Base-by-base conservation (phyloP, 305 asterid species). In the Coffea humblotiana region DNA sequence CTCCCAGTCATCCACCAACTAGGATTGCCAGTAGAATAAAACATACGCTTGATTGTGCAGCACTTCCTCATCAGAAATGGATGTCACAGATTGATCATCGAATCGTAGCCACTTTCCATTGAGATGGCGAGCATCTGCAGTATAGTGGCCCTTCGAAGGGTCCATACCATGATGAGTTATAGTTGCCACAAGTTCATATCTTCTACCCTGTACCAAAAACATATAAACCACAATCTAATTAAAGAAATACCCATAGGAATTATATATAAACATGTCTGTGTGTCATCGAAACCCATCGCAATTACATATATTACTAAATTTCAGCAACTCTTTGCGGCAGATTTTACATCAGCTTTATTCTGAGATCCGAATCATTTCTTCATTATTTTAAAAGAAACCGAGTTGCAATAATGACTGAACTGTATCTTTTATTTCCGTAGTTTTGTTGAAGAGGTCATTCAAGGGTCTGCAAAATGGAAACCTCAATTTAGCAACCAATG, bases 101-200 rank as follows among this genome's bases (percentile, higher is more conserved):
- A 90, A 92, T 27, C 89, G 97, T 81, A 93, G 86, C 98, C 98
- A 93, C 69, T 86, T 82, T 77, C 97, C 96, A 79, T 81, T 90
- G 75, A 93, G 90, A 75, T 88, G 97, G 21, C 89, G 94, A 27
- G 97, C 93, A 81, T 92, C 98, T 4, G 94, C 93, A 19, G 98
- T 93, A 80, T 93, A 93, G 78, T 93, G 97, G 56, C 98, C 98
- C 87, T 87, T 92, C n/a, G 90, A 92, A 65, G 97, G 95, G 76
- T 92, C 98, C 82, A 86, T 79, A 74, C 98, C 98, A 74, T 93
- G 98, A 84, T 93, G 97, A 76, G 94, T 92, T 73, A 93, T 89
- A 40, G 97, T 90, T 25, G 96, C 98, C 49, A 93, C 94, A 65
- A 93, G 96, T 80, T 92, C 91, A 72, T 92, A 93, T 66, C 85